phyloP scores from a whole-genome alignment of 2,329 filamentous ascomycete genomes.

The Golovinomyces cichoracearum region DNA sequence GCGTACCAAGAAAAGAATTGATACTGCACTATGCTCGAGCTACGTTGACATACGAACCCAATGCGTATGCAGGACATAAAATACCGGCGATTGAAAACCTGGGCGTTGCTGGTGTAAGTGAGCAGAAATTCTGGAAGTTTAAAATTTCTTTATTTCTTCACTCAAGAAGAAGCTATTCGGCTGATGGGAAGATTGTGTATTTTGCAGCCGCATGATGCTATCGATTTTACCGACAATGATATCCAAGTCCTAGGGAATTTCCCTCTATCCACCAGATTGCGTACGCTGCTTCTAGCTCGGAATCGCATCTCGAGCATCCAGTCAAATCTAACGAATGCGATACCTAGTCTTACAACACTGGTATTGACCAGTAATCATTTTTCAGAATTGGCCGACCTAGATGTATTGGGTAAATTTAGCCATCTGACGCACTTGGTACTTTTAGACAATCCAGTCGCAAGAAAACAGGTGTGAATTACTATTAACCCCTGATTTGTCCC shows the following conservation, averaged over 20 bases:
- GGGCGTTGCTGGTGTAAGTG: constrained; percentile 67
- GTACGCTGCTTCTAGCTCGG: constrained; percentile 64
- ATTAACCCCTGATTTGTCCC: background rate
- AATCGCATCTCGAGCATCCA: constrained; percentile 74
- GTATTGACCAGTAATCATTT: constrained; percentile 66
- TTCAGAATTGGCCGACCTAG: constrained; percentile 61
- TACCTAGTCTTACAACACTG: constrained; percentile 61
- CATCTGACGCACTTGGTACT: constrained; percentile 57
- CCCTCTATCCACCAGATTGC: constrained; percentile 66
- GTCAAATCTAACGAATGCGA: constrained; percentile 40
- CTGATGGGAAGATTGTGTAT: no score
- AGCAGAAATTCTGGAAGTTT: no score
- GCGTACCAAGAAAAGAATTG: constrained; percentile 67
- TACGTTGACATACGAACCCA: constrained; percentile 51
- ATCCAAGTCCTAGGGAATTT: constrained; percentile 77
- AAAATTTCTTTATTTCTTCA: no score
- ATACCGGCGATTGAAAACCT: constrained; percentile 95
- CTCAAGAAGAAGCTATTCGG: no score
- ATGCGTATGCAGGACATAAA: constrained; percentile 58
- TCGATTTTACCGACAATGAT: constrained; percentile 97
- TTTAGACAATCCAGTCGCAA: constrained; percentile 67
- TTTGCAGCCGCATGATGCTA: constrained; percentile 69
- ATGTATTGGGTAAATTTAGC: constrained; percentile 43
- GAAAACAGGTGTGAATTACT: constrained; percentile 50
- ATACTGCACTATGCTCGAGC: constrained; percentile 67